A percentile compares a stretch with the other conserved stretches of the same genome.
Conservation (phyloP, 2,329 filamentous ascomycete species). For the Camillea tinctor region DNA sequence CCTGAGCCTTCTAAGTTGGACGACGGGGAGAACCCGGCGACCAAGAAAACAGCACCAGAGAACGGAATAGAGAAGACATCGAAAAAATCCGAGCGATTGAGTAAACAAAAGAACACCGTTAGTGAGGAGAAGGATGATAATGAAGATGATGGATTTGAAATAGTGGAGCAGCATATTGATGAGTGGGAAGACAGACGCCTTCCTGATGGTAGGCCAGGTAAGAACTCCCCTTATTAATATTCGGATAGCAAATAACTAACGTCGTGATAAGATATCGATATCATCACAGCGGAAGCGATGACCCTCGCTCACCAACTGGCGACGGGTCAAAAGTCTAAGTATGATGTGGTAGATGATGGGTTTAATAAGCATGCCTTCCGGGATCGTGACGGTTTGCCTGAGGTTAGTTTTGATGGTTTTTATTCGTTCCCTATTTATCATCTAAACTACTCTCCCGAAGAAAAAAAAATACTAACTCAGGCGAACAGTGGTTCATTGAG, state of each 20-base stretch:
- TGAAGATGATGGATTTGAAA: slow-evolving; percentile 55
- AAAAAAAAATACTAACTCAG: background rate
- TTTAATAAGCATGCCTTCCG: slow-evolving; percentile 94
- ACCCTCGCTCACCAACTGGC: slow-evolving; percentile 90
- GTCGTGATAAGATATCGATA: slow-evolving; percentile 75
- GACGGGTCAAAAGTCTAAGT: slow-evolving; percentile 74
- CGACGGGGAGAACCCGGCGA: slow-evolving; percentile 30
- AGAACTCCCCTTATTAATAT: slow-evolving; percentile 20
- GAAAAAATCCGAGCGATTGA: slow-evolving; percentile 7
- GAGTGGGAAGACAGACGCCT: slow-evolving; percentile 67
- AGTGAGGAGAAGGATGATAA: slow-evolving; percentile 38
- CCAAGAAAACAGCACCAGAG: slow-evolving; percentile 20
- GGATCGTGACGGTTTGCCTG: slow-evolving; percentile 85
- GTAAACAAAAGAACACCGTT: slow-evolving; percentile 14
- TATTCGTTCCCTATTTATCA: background rate
- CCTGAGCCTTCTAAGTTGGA: slow-evolving; percentile 26
- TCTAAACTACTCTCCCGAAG: background rate
- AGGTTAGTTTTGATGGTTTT: slow-evolving; percentile 35
- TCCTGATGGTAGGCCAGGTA: slow-evolving; percentile 63
- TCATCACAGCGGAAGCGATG: slow-evolving; percentile 99
- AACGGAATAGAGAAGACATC: slow-evolving; percentile 20
- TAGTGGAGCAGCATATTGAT: slow-evolving; percentile 53
- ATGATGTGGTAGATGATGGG: slow-evolving; percentile 82
- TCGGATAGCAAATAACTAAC: slow-evolving; percentile 17
- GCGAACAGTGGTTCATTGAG: slow-evolving; percentile 80